Percentiles rank a stretch among this genome's conserved stretches.
These are phyloP conservation scores for Cinnamomum chago DNA, from an alignment of 164 flowering plant species.

Conservation along the genomic window DNA sequence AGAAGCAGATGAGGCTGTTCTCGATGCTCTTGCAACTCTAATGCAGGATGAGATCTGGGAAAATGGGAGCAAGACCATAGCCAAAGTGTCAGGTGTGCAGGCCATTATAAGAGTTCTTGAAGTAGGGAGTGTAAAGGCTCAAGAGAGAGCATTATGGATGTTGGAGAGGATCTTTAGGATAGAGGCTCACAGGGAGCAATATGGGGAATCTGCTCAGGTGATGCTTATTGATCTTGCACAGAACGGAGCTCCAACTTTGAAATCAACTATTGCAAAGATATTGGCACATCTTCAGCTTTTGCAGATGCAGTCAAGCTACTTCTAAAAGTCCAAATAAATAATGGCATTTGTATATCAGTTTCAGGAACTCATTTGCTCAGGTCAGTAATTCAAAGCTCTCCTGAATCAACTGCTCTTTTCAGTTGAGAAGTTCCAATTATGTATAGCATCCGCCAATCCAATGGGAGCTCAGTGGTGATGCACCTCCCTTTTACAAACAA, in stretches of 20 bases:
- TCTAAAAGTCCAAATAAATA: slow-evolving; percentile 23
- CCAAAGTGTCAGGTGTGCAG: slow-evolving; percentile 38
- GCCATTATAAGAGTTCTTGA: slow-evolving; percentile 48
- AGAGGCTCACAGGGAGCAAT: slow-evolving; percentile 42
- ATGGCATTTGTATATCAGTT: not conserved
- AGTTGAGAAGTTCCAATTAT: not conserved
- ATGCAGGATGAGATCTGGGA: slow-evolving; percentile 69
- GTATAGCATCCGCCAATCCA: too few relatives aligned
- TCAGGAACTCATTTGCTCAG: not conserved
- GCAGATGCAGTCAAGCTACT: slow-evolving; percentile 81
- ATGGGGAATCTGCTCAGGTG: slow-evolving; percentile 60
- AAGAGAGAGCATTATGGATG: slow-evolving; percentile 72
- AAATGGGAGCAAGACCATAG: slow-evolving; percentile 52
- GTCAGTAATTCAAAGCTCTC: not conserved
- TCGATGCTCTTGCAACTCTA: slow-evolving; percentile 62
- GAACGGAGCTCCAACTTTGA: slow-evolving; percentile 49
- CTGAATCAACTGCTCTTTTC: not conserved
- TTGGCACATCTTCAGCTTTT: slow-evolving; percentile 78
- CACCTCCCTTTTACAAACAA: too few relatives aligned
- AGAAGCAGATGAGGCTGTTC: slow-evolving; percentile 74
- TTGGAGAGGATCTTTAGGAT: slow-evolving; percentile 65
- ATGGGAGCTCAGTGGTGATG: too few relatives aligned
- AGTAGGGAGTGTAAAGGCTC: slow-evolving; percentile 48
- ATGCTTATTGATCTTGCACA: slow-evolving; percentile 73
- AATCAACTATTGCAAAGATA: slow-evolving; percentile 50